Evolutionary conservation across 2,329 filamentous ascomycete species (phyloP).

Genomic region (Drechslerella dactyloides): DNA sequence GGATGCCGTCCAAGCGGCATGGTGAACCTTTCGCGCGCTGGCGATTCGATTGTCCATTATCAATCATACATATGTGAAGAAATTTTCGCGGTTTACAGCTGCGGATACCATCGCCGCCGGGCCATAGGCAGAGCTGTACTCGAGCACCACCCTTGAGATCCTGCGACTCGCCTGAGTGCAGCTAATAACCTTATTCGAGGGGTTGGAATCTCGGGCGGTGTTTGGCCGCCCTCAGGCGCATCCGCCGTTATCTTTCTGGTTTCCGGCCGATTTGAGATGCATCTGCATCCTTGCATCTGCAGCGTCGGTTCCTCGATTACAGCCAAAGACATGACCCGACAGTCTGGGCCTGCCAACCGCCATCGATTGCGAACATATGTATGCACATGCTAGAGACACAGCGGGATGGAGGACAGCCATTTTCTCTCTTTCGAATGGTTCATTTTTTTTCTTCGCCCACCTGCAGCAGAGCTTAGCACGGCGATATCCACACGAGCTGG

Average conservation of each 20-base stretch:
- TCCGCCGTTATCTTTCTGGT: conserved; percentile 39
- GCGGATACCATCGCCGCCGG: conserved; percentile 30
- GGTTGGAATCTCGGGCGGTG: conserved; percentile 36
- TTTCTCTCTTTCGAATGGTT: conserved; percentile 8
- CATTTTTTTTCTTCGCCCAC: conserved; percentile 20
- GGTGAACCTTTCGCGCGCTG: not conserved
- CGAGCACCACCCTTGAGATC: conserved; percentile 13
- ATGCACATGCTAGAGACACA: conserved; percentile 8
- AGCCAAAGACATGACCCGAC: conserved; percentile 27
- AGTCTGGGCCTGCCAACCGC: conserved; percentile 24
- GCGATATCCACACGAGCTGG: conserved; percentile 34
- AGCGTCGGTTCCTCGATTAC: conserved; percentile 30
- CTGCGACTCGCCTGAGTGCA: conserved; percentile 20
- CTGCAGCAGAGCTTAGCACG: conserved; percentile 44
- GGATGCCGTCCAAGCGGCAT: not conserved
- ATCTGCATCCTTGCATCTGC: conserved; percentile 40
- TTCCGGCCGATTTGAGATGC: conserved; percentile 31
- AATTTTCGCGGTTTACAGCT: conserved; percentile 5
- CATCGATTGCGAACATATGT: conserved; percentile 4
- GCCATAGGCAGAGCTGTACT: conserved; percentile 38
- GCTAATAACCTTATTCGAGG: conserved; percentile 41
- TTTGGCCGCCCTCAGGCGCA: conserved; percentile 37
- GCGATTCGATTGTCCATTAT: not conserved
- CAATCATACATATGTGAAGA: not conserved
- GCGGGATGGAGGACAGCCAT: conserved; percentile 10